Evolutionary conservation across 176 grass and related monocot species (phyloP).

Genomic region (Aegilops bicornis): DNA sequence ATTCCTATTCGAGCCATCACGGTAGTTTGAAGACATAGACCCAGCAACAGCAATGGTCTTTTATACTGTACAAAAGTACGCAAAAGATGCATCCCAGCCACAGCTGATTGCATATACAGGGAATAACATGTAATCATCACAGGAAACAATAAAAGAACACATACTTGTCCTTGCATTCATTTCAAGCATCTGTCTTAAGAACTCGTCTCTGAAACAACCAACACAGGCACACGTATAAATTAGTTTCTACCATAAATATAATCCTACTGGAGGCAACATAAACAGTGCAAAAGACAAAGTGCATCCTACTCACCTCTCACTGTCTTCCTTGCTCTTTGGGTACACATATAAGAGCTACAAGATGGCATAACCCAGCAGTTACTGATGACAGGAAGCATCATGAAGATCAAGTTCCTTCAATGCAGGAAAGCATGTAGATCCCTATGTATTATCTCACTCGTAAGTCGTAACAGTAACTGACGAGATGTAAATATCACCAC

Average conservation of each 20-base stretch:
- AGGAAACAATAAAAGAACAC: not conserved
- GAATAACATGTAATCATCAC: not conserved
- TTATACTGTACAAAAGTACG: too few species aligned
- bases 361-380: conserved; percentile 72
- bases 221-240: not conserved
- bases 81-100: too few species aligned
- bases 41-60: too few species aligned
- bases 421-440: conserved; percentile 88
- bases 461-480: conserved; percentile 84
- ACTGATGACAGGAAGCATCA: conserved; percentile 86
- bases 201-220: conserved; percentile 54
- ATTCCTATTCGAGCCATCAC: not conserved
- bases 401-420: conserved; percentile 86
- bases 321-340: conserved; percentile 39
- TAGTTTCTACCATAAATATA: not conserved
- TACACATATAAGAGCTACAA: conserved; percentile 86
- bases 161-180: conserved; percentile 77
- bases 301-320: too few species aligned
- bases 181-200: conserved; percentile 58
- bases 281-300: too few species aligned
- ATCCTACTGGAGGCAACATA: conserved; percentile 35
- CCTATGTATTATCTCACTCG: conserved; percentile 91
- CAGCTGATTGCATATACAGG: not conserved
- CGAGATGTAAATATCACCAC: conserved; percentile 96
- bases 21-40: not conserved